Evolutionary conservation across 2,329 filamentous ascomycete species (phyloP).

Genomic region (Mollisia scopiformis): DNA sequence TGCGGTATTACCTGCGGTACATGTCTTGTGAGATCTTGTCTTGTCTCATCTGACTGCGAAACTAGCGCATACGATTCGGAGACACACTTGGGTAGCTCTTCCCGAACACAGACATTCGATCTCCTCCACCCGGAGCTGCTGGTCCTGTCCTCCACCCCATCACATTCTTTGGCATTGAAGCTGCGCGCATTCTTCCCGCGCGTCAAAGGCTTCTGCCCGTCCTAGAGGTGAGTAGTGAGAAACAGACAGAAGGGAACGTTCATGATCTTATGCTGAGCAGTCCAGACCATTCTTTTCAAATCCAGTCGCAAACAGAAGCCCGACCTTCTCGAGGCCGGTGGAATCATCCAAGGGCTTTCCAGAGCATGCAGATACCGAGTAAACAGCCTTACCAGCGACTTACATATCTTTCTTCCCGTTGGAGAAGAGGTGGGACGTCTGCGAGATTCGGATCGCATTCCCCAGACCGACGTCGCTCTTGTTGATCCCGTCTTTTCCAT

Average conservation of each 20-base stretch:
- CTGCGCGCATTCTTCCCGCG: not conserved
- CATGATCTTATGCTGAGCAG: constrained; percentile 1
- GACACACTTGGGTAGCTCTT: not conserved
- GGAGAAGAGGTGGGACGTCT: constrained; percentile 18
- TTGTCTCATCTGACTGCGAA: constrained; percentile 27
- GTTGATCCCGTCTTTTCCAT: constrained; percentile 47
- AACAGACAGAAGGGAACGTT: not conserved
- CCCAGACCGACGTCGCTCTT: constrained; percentile 16
- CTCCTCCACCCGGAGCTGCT: not conserved
- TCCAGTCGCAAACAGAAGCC: not conserved
- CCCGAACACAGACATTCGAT: not conserved
- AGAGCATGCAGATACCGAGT: constrained; percentile 25
- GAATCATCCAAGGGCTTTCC: constrained; percentile 5
- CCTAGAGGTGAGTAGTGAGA: constrained; percentile 3
- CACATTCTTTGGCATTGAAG: not conserved
- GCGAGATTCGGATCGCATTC: constrained; percentile 23
- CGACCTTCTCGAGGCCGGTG: not conserved
- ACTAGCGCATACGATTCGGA: constrained; percentile 21
- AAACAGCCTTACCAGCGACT: constrained; percentile 7
- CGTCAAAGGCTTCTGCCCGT: not conserved
- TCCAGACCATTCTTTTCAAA: not conserved
- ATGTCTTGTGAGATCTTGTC: constrained; percentile 28
- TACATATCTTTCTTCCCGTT: constrained; percentile 19
- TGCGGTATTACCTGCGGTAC: constrained; percentile 35
- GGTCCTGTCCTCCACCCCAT: not conserved